Evolutionary conservation across 768 basidiomycete genomes (phyloP).

Genomic region (Epithele typhae): DNA sequence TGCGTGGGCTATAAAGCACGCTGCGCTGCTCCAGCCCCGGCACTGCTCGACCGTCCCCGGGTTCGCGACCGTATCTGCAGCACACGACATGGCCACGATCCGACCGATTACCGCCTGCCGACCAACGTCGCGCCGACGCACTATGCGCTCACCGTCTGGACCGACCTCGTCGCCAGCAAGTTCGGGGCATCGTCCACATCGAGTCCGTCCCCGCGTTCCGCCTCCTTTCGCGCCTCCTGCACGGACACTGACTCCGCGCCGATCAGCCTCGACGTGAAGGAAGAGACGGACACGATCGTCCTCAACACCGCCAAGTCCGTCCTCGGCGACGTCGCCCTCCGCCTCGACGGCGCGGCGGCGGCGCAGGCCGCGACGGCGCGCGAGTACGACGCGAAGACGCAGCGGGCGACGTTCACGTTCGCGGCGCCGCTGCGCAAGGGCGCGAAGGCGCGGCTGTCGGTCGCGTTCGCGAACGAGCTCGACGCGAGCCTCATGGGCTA

Average conservation of each 20-base stretch:
- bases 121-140: slow-evolving; percentile 63
- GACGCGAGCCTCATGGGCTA: slow-evolving; percentile 78
- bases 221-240: background rate
- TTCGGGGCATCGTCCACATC: slow-evolving; percentile 77
- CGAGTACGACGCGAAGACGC: slow-evolving; percentile 53
- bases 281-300: slow-evolving; percentile 56
- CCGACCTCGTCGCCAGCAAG: slow-evolving; percentile 71
- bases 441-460: slow-evolving; percentile 64
- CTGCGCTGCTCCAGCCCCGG: slow-evolving; percentile 1
- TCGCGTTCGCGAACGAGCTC: slow-evolving; percentile 67
- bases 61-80: slow-evolving; percentile 4
- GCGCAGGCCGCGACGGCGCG: slow-evolving; percentile 40
- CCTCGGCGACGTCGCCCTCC: slow-evolving; percentile 51
- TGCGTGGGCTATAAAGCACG: too few relatives aligned
- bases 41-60: slow-evolving; percentile 6
- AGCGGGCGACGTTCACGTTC: slow-evolving; percentile 67
- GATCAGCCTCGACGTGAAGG: slow-evolving; percentile 58
- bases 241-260: background rate
- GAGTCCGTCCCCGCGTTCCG: slow-evolving; percentile 42
- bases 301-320: slow-evolving; percentile 67
- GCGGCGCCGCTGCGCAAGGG: slow-evolving; percentile 51
- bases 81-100: too few relatives aligned
- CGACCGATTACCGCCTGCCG: slow-evolving; percentile 55
- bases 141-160: slow-evolving; percentile 76
- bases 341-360: slow-evolving; percentile 45